Evolutionary conservation across 179 eudicot genomes (phyloP).

Genomic region (Sideroxylon spinosum): DNA sequence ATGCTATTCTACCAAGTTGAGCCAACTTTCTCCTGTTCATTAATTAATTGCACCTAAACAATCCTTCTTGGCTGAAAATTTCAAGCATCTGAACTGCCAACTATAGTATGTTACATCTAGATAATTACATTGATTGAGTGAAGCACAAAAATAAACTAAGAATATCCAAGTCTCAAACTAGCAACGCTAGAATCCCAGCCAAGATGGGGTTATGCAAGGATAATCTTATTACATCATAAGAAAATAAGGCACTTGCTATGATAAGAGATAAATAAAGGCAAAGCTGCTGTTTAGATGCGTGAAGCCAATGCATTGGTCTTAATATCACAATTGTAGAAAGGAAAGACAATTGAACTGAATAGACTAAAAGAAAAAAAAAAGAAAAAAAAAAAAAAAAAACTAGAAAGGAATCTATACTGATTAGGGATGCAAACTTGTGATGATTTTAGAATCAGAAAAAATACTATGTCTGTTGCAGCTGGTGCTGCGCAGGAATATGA

Average conservation of each 20-base stretch:
- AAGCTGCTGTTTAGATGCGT: too few species aligned
- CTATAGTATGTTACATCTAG: neutral
- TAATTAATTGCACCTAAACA: neutral
- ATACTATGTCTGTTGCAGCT: too few species aligned
- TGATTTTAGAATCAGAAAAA: too few species aligned
- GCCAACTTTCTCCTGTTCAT: neutral
- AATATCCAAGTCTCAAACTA: neutral
- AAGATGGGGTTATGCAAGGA: too few species aligned
- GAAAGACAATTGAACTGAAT: neutral
- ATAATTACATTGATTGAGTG: neutral
- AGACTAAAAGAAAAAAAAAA: too few species aligned
- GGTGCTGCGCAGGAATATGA: too few species aligned
- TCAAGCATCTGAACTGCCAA: neutral
- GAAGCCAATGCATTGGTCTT: too few species aligned
- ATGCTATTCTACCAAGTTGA: neutral
- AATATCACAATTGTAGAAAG: neutral
- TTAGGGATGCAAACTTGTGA: too few species aligned
- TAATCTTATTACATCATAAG: neutral
- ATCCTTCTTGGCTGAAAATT: neutral
- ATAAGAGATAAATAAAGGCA: too few species aligned
- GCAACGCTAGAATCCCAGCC: neutral
- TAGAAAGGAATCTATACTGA: too few species aligned
- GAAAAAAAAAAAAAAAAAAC: too few species aligned
- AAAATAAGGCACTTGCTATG: too few species aligned
- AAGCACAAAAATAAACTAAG: neutral